Percentiles rank a stretch among this genome's conserved stretches.
Evolutionary conservation across 2,329 filamentous ascomycete genomes (phyloP).

Genomic region (Penicillium olsonii): DNA sequence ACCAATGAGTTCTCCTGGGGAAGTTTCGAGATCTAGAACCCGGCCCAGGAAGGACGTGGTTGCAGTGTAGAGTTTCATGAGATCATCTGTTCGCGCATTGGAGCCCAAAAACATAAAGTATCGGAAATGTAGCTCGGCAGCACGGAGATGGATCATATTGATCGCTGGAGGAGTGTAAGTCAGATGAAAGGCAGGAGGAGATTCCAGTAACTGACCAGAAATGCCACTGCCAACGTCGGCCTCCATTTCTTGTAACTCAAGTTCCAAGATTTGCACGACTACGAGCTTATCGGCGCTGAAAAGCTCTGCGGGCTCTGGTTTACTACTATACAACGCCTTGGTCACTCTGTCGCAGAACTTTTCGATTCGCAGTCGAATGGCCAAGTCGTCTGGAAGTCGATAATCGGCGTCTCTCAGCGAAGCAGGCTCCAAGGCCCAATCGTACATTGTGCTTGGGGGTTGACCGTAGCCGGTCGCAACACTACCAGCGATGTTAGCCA

Average conservation of each 20-base stretch:
- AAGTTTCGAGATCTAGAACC: conserved; percentile 47
- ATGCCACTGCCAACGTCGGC: conserved; percentile 50
- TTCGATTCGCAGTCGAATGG: conserved; percentile 56
- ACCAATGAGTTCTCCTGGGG: conserved; percentile 50
- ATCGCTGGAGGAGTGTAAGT: conserved; percentile 33
- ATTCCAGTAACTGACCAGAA: conserved; percentile 27
- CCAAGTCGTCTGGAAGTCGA: conserved; percentile 51
- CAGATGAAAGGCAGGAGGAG: neutral
- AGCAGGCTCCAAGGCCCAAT: conserved; percentile 54
- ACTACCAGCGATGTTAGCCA: conserved; percentile 35
- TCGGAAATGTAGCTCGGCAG: conserved; percentile 47
- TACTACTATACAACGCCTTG: conserved; percentile 57
- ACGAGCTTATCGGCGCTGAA: conserved; percentile 45
- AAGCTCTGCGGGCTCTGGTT: conserved; percentile 54
- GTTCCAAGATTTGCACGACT: conserved; percentile 46
- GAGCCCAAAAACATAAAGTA: conserved; percentile 51
- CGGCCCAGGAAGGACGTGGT: conserved; percentile 49
- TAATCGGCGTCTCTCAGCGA: conserved; percentile 48
- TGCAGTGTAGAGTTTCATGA: conserved; percentile 46
- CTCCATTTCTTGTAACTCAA: conserved; percentile 52
- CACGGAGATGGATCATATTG: conserved; percentile 49
- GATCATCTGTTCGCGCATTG: conserved; percentile 44
- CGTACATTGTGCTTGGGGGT: conserved; percentile 62
- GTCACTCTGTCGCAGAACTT: conserved; percentile 62
- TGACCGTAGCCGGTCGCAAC: conserved; percentile 66